phyloP scores from a whole-genome alignment of 306 rosid species.

The Rubus parviflorus region DNA sequence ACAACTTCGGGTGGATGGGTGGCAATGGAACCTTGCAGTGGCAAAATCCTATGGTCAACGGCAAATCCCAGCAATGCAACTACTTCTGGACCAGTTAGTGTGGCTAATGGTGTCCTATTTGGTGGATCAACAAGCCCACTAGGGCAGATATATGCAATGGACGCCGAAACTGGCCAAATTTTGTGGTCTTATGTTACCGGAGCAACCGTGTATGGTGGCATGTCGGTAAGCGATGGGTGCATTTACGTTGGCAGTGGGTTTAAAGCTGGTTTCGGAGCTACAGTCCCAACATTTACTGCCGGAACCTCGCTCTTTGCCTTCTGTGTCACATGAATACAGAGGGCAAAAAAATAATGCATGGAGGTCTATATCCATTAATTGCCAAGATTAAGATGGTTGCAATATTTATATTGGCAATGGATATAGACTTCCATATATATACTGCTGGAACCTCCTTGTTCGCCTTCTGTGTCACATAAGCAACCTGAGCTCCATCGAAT shows the following conservation, averaged over 20 bases:
- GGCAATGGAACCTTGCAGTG: constrained; percentile 37
- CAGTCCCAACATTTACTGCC: too few species aligned
- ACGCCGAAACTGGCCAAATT: constrained; percentile 27
- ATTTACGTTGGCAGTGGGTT: not conserved
- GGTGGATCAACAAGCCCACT: constrained; percentile 30
- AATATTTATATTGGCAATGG: not conserved
- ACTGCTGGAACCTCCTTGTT: constrained; percentile 15
- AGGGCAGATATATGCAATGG: constrained; percentile 41
- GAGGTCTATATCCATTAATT: too few species aligned
- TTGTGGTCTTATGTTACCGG: constrained; percentile 39
- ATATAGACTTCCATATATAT: not conserved
- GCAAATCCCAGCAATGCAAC: constrained; percentile 26
- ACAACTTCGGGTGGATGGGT: constrained; percentile 50
- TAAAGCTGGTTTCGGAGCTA: not conserved
- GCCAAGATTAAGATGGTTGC: constrained; percentile 11
- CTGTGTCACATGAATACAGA: not conserved
- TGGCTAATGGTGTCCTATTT: constrained; percentile 47
- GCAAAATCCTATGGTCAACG: constrained; percentile 40
- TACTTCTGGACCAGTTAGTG: constrained; percentile 35
- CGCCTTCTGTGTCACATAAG: constrained; percentile 6
- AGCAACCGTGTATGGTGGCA: constrained; percentile 44
- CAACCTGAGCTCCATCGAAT: not conserved
- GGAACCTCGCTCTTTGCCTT: constrained; percentile 14
- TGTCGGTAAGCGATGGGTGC: not conserved
- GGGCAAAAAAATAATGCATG: too few species aligned